Base-by-base conservation (phyloP, 495 filamentous ascomycete genomes). In the Penicillium angulare region DNA sequence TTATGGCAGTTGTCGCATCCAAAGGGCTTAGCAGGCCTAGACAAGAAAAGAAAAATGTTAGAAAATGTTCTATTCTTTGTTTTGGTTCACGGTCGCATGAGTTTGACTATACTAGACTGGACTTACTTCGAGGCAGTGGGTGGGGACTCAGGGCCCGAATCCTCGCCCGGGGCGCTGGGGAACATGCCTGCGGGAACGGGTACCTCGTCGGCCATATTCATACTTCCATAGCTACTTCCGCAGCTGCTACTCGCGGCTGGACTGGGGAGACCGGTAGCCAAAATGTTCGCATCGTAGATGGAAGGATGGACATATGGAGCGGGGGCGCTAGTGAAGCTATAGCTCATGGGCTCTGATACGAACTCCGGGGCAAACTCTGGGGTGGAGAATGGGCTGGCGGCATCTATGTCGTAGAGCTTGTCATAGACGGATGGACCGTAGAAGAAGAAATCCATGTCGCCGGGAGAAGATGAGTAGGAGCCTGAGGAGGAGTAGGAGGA, bases 1-100 rank as follows among this genome's bases (percentile, higher is more conserved):
- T 67, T 75, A 34, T 63, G 64, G 58, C 79, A 82, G 46, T 67
- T 55, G 8, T 70, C 64, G 52, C 75, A 67, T 6, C 62, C 54
- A 49, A 75, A 82, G 13, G 68, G 65, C 48, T 73, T 77, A 21
- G 50, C 43, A 8, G 67, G 69, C 46, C 67, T 68, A 47, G 6
- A 31, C 5, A 39, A 21, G 20, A 41, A 22, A 32, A 43, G 16
- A 23, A 17, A 21, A 18, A 44, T 40, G 45, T 42, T 53, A 46
- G 35, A 12, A 10, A 24, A 10, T 43, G 41, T 43, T 24, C 7
- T 26, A n/a, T 7, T 12, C 27, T n/a, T 15, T 10, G 21, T n/a
- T 21, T 24, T 10, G n/a, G n/a, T n/a, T n/a, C n/a, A n/a, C n/a
- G n/a, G 24, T 44, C 22, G 22, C 42, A 44, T 29, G 23, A n/a